Evolutionary conservation across 2,329 filamentous ascomycete genomes (phyloP).

Genomic region (Fusarium nurragi): DNA sequence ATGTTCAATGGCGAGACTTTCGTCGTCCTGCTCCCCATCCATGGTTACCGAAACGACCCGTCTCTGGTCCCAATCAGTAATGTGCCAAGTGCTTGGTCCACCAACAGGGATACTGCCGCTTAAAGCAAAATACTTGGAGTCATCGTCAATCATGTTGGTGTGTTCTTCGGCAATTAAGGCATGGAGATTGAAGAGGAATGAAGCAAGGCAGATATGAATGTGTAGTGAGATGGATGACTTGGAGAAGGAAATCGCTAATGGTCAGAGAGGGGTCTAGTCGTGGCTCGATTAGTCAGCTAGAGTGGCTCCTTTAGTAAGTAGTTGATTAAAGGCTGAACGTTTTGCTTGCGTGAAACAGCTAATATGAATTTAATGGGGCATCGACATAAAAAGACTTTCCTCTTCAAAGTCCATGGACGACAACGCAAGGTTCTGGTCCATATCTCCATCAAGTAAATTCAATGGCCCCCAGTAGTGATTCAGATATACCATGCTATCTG

Average conservation of each 20-base stretch:
- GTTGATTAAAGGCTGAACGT: too few species aligned
- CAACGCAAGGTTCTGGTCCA: too few species aligned
- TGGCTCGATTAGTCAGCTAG: too few species aligned
- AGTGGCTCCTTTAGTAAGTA: too few species aligned
- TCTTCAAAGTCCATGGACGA: too few species aligned
- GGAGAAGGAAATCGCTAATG: neutral
- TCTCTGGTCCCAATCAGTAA: slow-evolving; percentile 45
- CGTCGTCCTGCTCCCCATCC: slow-evolving; percentile 44
- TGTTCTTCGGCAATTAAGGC: neutral
- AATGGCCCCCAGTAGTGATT: too few species aligned
- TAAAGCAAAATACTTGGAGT: neutral
- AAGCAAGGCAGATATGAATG: neutral
- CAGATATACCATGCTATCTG: too few species aligned
- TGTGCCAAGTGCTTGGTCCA: slow-evolving; percentile 44
- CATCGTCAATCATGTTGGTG: neutral
- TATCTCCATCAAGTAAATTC: too few species aligned
- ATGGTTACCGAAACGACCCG: slow-evolving; percentile 44
- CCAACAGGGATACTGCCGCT: slow-evolving; percentile 20
- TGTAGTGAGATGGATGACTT: neutral
- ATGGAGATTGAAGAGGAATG: neutral
- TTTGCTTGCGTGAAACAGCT: too few species aligned
- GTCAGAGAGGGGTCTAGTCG: too few species aligned
- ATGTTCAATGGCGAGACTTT: slow-evolving; percentile 39
- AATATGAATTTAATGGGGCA: too few species aligned
- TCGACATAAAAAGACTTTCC: too few species aligned